Base-by-base conservation (phyloP, 2,329 filamentous ascomycete species). In the Pochonia chlamydosporia region DNA sequence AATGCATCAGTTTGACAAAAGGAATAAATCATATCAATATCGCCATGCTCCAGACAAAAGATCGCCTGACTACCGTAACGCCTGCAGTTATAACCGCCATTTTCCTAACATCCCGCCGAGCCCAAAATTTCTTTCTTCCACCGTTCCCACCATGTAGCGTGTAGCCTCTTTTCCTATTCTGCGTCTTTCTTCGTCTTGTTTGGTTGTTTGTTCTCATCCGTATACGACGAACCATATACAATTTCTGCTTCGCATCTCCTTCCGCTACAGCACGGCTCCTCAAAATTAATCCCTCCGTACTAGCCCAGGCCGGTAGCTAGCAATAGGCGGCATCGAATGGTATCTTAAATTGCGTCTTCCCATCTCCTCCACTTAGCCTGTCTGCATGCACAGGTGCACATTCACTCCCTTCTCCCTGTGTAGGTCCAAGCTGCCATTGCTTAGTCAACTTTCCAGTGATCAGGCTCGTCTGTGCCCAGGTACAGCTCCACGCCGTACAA, bases 371-470 rank as follows among this genome's bases (percentile, higher is more conserved):
- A n/a, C n/a, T n/a, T n/a, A n/a, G n/a, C n/a, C n/a, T n/a, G n/a
- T n/a, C n/a, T n/a, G n/a, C n/a, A n/a, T n/a, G n/a, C n/a, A n/a
- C 8, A 7, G 18, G 20, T 24, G 18, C 18, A 20, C 25, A 30
- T 18, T 8, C 5, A 23, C 16, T 23, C 13, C 25, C 41, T 7
- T n/a, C 24, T 8, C 26, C 20, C 8, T 13, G 31, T 14, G 25
- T 16, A 4, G 10, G 13, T 21, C 41, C 35, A 33, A 20, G 45
- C 45, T 40, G n/a, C 6, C 4, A 13, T 31, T 13, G 4, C 52
- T 87, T 75, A 96, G 65, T 96, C 92, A 20, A 84, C 85, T 73
- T 97, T 97, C 91, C 92, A 97, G 66, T 97, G 92, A 58, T 95
- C 88, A 42, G 88, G 79, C 59, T 95, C 88, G 47, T 88, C 86